A percentile compares a stretch with the other conserved stretches of the same genome.
These are phyloP conservation scores for Chaetomium sp. DNA, from an alignment of 2,329 filamentous ascomycete species.

Conservation along the genomic window DNA sequence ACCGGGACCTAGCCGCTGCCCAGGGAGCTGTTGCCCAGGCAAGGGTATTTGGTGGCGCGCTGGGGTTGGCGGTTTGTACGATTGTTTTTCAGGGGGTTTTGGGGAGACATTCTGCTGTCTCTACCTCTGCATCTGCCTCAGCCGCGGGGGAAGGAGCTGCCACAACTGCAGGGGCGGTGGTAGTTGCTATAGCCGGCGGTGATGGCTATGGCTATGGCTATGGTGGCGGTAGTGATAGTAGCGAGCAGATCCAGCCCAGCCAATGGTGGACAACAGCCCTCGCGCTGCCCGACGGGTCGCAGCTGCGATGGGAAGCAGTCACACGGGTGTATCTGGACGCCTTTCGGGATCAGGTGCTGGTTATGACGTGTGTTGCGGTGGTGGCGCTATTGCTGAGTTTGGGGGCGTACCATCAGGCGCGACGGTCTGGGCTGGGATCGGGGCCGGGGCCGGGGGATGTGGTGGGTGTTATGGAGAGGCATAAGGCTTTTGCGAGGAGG, in stretches of 20 bases:
- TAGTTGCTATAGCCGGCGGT: too few relatives aligned
- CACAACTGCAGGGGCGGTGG: too few relatives aligned
- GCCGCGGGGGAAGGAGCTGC: too few relatives aligned
- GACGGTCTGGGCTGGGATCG: too few relatives aligned
- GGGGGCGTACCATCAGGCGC: constrained; percentile 11
- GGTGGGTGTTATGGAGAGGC: constrained; percentile 16
- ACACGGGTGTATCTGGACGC: constrained; percentile 19
- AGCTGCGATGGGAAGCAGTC: constrained; percentile 3
- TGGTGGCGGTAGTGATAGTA: too few relatives aligned
- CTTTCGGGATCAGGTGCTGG: constrained; percentile 19
- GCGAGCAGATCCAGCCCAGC: constrained; percentile 15
- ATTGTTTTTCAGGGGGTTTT: constrained; percentile 48
- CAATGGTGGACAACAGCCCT: constrained; percentile 15
- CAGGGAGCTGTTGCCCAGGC: constrained; percentile 56
- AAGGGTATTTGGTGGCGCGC: constrained; percentile 52
- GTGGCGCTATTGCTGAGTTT: constrained; percentile 15
- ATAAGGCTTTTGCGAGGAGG: constrained; percentile 16
- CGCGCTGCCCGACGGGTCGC: constrained; percentile 1
- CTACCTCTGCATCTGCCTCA: too few relatives aligned
- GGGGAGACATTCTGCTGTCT: constrained; percentile 8
- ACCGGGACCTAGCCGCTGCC: constrained; percentile 47
- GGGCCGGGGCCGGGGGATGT: constrained; percentile 12
- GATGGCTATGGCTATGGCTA: too few relatives aligned
- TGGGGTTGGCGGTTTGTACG: constrained; percentile 54
- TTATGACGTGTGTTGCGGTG: constrained; percentile 15